Evolutionary conservation across 2,329 filamentous ascomycete species (phyloP), one percentile per base, ranked within the genome.

Genomic region (Diaporthe sp.): DNA sequence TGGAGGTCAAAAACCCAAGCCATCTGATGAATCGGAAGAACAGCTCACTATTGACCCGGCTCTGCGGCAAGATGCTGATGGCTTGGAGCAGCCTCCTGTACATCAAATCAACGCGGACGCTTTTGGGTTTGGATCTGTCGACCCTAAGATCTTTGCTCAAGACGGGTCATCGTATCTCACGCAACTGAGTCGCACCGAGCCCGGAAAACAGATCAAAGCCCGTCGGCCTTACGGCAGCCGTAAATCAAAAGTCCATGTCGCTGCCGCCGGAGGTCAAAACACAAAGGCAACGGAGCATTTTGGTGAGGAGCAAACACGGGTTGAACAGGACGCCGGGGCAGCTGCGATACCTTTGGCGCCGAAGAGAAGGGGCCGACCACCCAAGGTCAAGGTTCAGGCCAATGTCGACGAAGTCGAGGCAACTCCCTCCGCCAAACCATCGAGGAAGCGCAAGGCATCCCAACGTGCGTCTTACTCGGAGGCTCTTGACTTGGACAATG

Each of bases 371-470:
- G 66, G 56, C 19, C 42, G 71, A 63, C 65, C 74, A 22, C 63
- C 58, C 8, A 71, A 69, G 35, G 27, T 9, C 17, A 71, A 44
- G 30, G 39, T 42, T 30, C 27, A 71, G 25, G 42, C 58, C 32
- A 50, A 61, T 22, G 4, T 15, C n/a, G 35, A 42, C 35, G 27
- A 27, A 19, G 39, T 70, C 12, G 69, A 70, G 5, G 59, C 47
- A 7, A 17, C 30, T 25, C 32, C 35, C 4, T 19, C 37, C 42
- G 12, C 25, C 7, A 58, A 59, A 68, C 37, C 55, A 22, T 70
- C 53, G 7, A 69, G 63, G 61, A 74, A 69, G 63, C 74, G 74
- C 69, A 75, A 72, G 55, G 74, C 74, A n/a, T 39, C 72, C 12
- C 61, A 72, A 0, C 61, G 53, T 42, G 69, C 50, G 25, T 72